Conservation (phyloP, 345 rosid genomes). For the Aurinia saxatilis region DNA sequence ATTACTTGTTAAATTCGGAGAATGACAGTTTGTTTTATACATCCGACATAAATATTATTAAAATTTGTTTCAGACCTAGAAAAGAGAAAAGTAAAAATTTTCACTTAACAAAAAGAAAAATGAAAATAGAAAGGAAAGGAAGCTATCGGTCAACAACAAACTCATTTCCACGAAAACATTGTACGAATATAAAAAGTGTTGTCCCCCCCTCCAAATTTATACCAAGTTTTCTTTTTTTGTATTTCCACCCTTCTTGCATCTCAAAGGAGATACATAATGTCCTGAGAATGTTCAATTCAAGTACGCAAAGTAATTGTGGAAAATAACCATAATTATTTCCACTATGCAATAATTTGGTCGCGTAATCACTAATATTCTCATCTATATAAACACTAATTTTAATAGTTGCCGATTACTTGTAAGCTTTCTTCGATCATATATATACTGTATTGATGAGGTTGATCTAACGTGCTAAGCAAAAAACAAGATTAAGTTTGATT, state of each 20-base stretch:
- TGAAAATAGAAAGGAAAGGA: neutral
- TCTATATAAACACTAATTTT: neutral
- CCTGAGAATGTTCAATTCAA: constrained; percentile 14
- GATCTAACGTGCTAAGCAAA: too few relatives aligned
- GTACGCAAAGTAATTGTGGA: constrained; percentile 14
- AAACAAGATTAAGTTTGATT: neutral
- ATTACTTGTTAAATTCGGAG: neutral
- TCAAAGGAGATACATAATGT: constrained; percentile 13
- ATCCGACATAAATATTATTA: neutral
- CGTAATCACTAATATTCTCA: constrained; percentile 9
- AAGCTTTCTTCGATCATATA: neutral
- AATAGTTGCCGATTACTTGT: neutral
- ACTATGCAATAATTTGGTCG: constrained; percentile 22
- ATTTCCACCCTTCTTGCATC: neutral
- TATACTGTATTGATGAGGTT: neutral
- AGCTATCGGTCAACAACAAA: constrained; percentile 24
- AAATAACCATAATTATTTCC: constrained; percentile 18
- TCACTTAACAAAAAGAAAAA: neutral
- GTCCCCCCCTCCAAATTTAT: constrained; percentile 6
- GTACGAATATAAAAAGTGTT: constrained; percentile 18
- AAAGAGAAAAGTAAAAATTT: neutral
- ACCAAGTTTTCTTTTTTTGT: neutral
- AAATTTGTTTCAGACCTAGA: neutral
- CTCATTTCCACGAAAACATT: constrained; percentile 28
- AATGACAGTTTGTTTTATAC: neutral